Evolutionary conservation across 2,329 filamentous ascomycete species (phyloP), one percentile per base, ranked within the genome.

Genomic region (Sphaerulina musiva): DNA sequence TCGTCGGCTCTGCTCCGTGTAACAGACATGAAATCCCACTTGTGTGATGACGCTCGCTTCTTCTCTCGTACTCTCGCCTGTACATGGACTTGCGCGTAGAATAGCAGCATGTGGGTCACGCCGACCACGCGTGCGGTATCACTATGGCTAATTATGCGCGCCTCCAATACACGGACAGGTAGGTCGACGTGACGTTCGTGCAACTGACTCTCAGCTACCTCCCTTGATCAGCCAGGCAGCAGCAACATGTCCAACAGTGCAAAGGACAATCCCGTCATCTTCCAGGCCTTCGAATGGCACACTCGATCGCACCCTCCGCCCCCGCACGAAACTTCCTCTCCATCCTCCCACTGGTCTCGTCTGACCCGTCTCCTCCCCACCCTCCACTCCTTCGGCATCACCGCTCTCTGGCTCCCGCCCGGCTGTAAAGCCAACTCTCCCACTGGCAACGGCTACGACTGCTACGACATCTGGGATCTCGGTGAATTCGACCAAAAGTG

Each of bases 211-310:
- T 29, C 26, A 29, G 6, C 6, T 26, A 6, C n/a, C n/a, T n/a
- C 26, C 26, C 3, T 26, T 6, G 26, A 26, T 6, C 26, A 26
- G 26, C 6, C 26, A 26, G 26, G 6, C 26, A 26, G 26, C 26
- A 26, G 26, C 26, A 6, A 29, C 26, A 29, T 29, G 26, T 29
- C 26, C 26, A 29, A 29, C 26, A 5, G 26, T 7, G 6, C 4
- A 29, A 29, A 29, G 4, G 59, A 64, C 42, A 71, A 71, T 58
- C 44, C 48, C 23, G 78, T 81, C 48, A 80, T 88, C 71, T 78
- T 88, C 61, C 84, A 88, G 68, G 81, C 76, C 10, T 88, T 87
- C 66, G 85, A 89, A 72, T 89, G 85, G 85, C 83, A 88, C 64
- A 76, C 82, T 4, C 82, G 83, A 2, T 77, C 64, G 8, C 48